Percentiles rank a stretch among this genome's conserved stretches.
phyloP scores from a whole-genome alignment of 495 filamentous ascomycete genomes.

The Cairneyella variabilis region DNA sequence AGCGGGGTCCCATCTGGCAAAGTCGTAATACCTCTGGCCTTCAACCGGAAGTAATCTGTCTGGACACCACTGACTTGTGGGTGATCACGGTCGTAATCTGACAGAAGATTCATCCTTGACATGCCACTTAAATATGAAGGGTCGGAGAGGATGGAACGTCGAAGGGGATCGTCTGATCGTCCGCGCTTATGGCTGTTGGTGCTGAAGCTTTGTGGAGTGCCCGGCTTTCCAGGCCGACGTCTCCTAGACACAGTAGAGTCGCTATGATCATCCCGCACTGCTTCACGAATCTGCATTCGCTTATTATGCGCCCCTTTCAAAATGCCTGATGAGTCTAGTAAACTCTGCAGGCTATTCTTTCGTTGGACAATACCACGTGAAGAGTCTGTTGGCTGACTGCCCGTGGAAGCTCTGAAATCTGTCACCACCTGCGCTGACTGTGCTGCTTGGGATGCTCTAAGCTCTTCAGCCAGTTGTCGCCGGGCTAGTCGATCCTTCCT shows the following conservation, averaged over 20 bases:
- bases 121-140: conserved; percentile 22
- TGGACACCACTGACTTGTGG: conserved; percentile 31
- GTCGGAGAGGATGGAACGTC: conserved; percentile 24
- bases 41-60: conserved; percentile 41
- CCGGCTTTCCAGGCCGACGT: conserved; percentile 8
- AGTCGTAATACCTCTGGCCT: conserved; percentile 37
- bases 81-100: conserved; percentile 20
- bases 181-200: conserved; percentile 18
- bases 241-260: conserved; percentile 1
- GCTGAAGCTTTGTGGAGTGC: too few relatives aligned
- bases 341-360: conserved; percentile 19
- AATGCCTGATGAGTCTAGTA: conserved; percentile 19
- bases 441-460: conserved; percentile 18
- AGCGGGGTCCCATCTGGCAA: conserved; percentile 26
- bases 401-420: conserved; percentile 24
- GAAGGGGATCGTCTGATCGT: conserved; percentile 21
- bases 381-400: neutral
- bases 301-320: conserved; percentile 22
- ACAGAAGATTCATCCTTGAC: conserved; percentile 21
- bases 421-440: conserved; percentile 15
- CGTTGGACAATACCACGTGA: too few relatives aligned
- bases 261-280: conserved; percentile 4
- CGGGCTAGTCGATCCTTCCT: conserved; percentile 21
- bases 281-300: neutral
- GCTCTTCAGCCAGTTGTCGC: conserved; percentile 20